Conservation (phyloP, 139 green algal genomes). For the Closterium sp. region DNA sequence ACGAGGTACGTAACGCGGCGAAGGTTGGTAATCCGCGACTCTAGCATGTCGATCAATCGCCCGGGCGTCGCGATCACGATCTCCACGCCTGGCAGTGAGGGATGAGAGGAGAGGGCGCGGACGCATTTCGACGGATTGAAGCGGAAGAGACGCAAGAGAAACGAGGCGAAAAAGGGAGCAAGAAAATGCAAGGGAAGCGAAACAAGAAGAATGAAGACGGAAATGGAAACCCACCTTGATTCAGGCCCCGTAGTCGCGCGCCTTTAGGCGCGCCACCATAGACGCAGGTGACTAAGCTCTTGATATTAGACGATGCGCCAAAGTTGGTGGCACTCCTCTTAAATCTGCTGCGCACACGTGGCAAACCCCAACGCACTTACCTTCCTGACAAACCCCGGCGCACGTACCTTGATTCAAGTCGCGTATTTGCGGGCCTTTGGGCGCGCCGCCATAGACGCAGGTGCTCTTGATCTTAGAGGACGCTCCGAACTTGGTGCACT, state of each 20-base stretch:
- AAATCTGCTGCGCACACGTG: constrained; percentile 49
- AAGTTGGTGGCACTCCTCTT: constrained; percentile 53
- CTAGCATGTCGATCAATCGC: constrained; percentile 59
- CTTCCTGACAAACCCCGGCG: neutral
- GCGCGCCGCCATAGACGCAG: constrained; percentile 55
- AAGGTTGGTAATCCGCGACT: constrained; percentile 53
- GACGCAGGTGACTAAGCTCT: constrained; percentile 45
- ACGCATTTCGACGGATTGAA: too few relatives aligned
- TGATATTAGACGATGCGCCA: constrained; percentile 26
- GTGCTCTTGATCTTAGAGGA: constrained; percentile 43
- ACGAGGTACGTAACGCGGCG: constrained; percentile 75
- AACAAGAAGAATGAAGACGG: neutral
- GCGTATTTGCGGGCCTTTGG: constrained; percentile 51
- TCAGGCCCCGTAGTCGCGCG: constrained; percentile 49
- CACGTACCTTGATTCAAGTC: constrained; percentile 50
- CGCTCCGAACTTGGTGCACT: constrained; percentile 61
- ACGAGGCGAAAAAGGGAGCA: neutral
- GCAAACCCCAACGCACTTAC: neutral
- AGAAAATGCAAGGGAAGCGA: neutral
- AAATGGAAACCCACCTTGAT: constrained; percentile 10
- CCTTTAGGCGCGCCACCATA: constrained; percentile 50
- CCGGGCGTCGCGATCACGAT: constrained; percentile 58
- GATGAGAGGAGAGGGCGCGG: too few relatives aligned
- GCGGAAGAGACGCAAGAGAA: neutral
- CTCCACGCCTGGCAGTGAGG: constrained; percentile 38